Base-by-base conservation (phyloP, 2,329 filamentous ascomycete species). In the Trichoderma sp. region DNA sequence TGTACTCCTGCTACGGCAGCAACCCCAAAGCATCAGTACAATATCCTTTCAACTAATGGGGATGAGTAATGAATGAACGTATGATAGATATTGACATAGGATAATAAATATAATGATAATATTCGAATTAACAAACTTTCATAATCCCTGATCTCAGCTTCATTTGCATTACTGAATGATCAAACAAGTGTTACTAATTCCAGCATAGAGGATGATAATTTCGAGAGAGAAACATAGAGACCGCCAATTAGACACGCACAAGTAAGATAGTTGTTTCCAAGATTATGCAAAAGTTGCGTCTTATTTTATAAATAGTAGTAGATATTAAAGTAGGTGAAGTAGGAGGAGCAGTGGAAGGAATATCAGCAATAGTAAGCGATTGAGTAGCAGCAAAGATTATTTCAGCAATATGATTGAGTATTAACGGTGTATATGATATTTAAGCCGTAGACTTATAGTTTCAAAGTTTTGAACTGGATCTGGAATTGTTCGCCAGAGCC, bases 1-100 rank as follows among this genome's bases (percentile, higher is more conserved):
- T 68, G 67, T 62, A 61, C 29, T 68, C 59, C 10, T 68, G 67
- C 37, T 57, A 59, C 35, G 24, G 37, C 2, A 60, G 49, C 6
- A 69, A 53, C 4, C 67, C 24, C n/a, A 21, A 64, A 4, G 29
- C 59, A 16, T 69, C 59, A 27, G 13, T 31, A 3, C 31, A 37
- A 27, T 68, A 55, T 19, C 56, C 47, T 11, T 68, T 68, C 13
- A 16, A 37, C 5, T 60, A 43, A 43, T 4, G 13, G 13, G 19
- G 1, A n/a, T 1, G 6, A 14, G 11, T 21, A 61, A 31, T n/a
- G 14, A 56, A 56, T 24, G 8, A 24, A 4, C 7, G 11, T 49
- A 49, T 13, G 47, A 49, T 13, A 21, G 47, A 49, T 13, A 24
- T 24, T 10, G 47, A 49, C 4, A 24, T 21, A 49, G n/a, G 1